Conservation (phyloP, 176 grass and related monocot species). For the Oryza glumipatula region DNA sequence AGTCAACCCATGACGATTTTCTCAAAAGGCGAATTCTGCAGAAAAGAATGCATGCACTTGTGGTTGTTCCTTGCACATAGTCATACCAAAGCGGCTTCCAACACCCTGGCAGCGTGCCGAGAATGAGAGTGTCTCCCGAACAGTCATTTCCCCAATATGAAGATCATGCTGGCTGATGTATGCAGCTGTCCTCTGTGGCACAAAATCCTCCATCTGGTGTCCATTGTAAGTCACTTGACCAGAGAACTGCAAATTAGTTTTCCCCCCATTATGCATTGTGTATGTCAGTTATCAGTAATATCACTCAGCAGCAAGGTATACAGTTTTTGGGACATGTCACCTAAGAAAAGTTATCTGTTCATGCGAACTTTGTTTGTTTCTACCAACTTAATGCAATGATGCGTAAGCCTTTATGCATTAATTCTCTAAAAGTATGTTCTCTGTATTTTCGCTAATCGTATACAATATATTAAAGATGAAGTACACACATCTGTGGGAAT, state of each 20-base stretch:
- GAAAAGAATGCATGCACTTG: not conserved
- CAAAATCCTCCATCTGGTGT: slow-evolving; percentile 84
- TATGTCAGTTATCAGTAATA: not conserved
- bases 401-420: too few species aligned
- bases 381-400: too few species aligned
- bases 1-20: slow-evolving; percentile 15
- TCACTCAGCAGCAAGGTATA: not conserved
- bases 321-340: not conserved
- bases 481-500: too few species aligned
- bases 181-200: slow-evolving; percentile 84
- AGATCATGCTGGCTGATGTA: slow-evolving; percentile 98
- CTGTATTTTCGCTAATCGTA: not conserved
- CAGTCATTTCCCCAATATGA: slow-evolving; percentile 95
- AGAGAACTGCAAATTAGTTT: slow-evolving; percentile 46
- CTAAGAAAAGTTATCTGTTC: not conserved
- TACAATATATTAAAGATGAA: not conserved
- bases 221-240: slow-evolving; percentile 90
- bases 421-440: not conserved
- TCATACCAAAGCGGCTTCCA: slow-evolving; percentile 71
- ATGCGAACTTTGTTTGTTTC: too few species aligned
- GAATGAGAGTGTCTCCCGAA: slow-evolving; percentile 87
- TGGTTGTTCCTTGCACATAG: slow-evolving; percentile 6
- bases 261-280: not conserved
- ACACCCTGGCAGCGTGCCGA: slow-evolving; percentile 93
- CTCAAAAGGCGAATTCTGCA: not conserved